Conservation (phyloP, 768 basidiomycete species). For the Chalciporus pseudorubinellus region DNA sequence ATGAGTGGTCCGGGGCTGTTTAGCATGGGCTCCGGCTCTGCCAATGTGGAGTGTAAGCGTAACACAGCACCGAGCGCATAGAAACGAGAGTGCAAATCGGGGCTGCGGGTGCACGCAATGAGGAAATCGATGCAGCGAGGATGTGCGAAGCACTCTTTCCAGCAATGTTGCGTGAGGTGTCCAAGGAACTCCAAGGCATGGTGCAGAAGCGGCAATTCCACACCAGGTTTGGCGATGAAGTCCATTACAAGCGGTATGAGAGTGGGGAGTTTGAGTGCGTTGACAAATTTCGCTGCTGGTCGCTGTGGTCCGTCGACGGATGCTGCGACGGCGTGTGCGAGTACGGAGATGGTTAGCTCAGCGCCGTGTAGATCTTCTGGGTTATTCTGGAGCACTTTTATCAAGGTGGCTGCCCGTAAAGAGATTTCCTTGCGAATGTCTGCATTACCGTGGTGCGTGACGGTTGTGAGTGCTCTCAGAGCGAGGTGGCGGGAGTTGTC, state of each 20-base stretch:
- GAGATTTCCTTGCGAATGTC: conserved; percentile 52
- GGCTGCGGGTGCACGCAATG: conserved; percentile 53
- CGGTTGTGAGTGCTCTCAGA: conserved; percentile 52
- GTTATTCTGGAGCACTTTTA: conserved; percentile 46
- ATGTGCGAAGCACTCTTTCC: conserved; percentile 42
- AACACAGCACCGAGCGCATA: conserved; percentile 53
- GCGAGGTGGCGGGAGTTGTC: conserved; percentile 51
- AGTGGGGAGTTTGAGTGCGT: conserved; percentile 41
- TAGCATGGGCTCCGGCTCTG: conserved; percentile 44
- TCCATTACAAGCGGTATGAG: conserved; percentile 44
- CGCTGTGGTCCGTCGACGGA: conserved; percentile 41
- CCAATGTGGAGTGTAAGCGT: conserved; percentile 43
- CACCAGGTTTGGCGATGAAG: conserved; percentile 43
- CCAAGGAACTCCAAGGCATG: conserved; percentile 53
- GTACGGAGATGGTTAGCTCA: conserved; percentile 49
- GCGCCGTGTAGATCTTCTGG: conserved; percentile 49
- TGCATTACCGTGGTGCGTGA: conserved; percentile 60
- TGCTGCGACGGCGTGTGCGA: conserved; percentile 51
- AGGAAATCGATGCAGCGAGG: conserved; percentile 49
- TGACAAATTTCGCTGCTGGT: conserved; percentile 37
- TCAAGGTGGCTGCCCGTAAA: conserved; percentile 37
- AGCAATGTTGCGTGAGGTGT: conserved; percentile 42
- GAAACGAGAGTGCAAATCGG: conserved; percentile 52
- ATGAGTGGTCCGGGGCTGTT: conserved; percentile 52
- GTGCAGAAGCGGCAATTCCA: conserved; percentile 42